A percentile compares a stretch with the other conserved stretches of the same genome.
Conservation (phyloP, 1,284 basidiomycete species). For the Naganishia albida region DNA sequence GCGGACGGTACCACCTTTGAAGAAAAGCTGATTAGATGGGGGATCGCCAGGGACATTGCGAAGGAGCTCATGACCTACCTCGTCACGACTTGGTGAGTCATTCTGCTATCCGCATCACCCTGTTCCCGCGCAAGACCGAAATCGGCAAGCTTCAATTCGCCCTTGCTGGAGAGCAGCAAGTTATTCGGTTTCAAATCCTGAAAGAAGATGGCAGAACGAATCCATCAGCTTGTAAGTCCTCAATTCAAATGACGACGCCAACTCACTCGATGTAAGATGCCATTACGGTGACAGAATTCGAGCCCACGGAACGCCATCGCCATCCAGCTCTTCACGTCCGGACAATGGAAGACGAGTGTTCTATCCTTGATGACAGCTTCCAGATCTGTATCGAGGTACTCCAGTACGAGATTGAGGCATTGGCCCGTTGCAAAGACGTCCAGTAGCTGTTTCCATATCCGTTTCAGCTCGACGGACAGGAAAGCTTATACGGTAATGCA, state of each 20-base stretch:
- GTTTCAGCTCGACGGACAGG: not conserved
- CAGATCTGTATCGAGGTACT: conserved; percentile 95
- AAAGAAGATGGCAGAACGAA: not conserved
- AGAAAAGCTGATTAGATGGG: not conserved
- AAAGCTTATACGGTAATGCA: not conserved
- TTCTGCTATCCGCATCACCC: conserved; percentile 74
- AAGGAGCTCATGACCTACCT: conserved; percentile 62
- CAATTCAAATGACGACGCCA: not conserved
- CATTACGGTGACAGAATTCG: conserved; percentile 95
- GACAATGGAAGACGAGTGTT: conserved; percentile 83
- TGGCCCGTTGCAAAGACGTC: conserved; percentile 97
- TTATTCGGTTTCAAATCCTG: conserved; percentile 99
- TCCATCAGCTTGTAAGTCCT: not conserved
- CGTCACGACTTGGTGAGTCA: conserved; percentile 98
- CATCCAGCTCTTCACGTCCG: conserved; percentile 99
- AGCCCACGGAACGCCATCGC: conserved; percentile 95
- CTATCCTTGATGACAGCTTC: conserved; percentile 96
- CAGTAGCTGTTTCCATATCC: conserved; percentile 65
- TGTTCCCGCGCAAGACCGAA: conserved; percentile 98
- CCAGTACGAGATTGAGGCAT: conserved; percentile 94
- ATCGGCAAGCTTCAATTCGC: conserved; percentile 96
- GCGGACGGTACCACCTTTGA: conserved; percentile 91
- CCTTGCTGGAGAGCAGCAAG: conserved; percentile 85
- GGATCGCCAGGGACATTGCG: not conserved
- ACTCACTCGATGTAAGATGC: conserved; percentile 84